A percentile compares a stretch with the other conserved stretches of the same genome.
These are phyloP conservation scores for Suhomyces faveliae DNA, from an alignment of 805 yeast genomes.

Conservation along the genomic window DNA sequence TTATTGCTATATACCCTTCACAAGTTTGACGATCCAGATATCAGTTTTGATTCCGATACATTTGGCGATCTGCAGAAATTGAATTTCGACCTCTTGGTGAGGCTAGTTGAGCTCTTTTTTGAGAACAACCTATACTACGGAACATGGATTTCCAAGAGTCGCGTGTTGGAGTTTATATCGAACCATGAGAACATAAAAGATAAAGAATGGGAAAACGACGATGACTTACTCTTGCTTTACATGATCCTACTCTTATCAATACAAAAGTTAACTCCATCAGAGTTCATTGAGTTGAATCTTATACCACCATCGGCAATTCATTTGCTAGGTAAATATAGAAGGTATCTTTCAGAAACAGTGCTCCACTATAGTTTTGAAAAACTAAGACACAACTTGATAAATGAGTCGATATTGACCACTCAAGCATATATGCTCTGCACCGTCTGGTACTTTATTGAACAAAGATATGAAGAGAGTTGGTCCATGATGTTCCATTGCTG, in stretches of 20 bases:
- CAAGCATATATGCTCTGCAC: constrained; percentile 51
- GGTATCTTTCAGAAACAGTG: constrained; percentile 17
- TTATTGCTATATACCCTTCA: constrained; percentile 17
- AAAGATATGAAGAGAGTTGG: constrained; percentile 53
- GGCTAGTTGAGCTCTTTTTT: constrained; percentile 43
- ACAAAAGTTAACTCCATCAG: constrained; percentile 34
- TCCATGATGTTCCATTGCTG: constrained; percentile 49
- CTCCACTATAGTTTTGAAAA: constrained; percentile 43
- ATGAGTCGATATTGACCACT: constrained; percentile 48
- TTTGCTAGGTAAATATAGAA: constrained; percentile 19
- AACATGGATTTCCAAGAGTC: constrained; percentile 36
- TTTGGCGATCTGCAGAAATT: constrained; percentile 12
- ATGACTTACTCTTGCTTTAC: constrained; percentile 45
- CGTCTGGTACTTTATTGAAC: constrained; percentile 49
- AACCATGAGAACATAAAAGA: constrained; percentile 31
- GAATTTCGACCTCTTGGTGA: constrained; percentile 34
- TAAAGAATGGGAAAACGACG: constrained; percentile 47
- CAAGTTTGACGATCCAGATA: constrained; percentile 16
- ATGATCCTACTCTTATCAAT: constrained; percentile 45
- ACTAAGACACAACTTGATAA: constrained; percentile 45
- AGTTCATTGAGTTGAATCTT: constrained; percentile 19
- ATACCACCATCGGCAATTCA: constrained; percentile 17
- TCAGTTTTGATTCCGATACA: constrained; percentile 17
- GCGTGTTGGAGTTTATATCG: constrained; percentile 36
- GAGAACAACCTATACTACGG: constrained; percentile 37